Evolutionary conservation across 352 stramenopile genomes (phyloP).

Genomic region (Phytophthora vignae): DNA sequence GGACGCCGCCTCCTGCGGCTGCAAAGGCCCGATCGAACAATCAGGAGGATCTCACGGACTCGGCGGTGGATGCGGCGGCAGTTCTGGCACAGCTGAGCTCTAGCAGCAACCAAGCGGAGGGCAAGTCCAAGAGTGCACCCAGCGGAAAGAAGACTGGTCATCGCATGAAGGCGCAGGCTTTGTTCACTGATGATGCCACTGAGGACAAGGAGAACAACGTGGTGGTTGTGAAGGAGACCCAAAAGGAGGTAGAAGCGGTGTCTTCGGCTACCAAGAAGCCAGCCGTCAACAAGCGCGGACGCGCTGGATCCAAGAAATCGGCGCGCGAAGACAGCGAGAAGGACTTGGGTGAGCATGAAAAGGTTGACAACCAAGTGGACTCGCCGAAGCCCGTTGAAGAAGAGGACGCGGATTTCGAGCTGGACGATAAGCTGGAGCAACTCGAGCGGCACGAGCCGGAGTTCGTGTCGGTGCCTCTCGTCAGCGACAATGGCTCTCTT

Average conservation of each 20-base stretch:
- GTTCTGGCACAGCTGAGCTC: conserved; percentile 34
- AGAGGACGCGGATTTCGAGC: conserved; percentile 23
- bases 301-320: conserved; percentile 22
- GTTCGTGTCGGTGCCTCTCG: conserved; percentile 46
- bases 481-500: conserved; percentile 51
- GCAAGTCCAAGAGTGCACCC: conserved; percentile 1
- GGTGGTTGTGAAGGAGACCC: conserved; percentile 2
- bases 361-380: conserved; percentile 21
- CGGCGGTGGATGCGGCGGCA: conserved; percentile 27
- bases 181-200: conserved; percentile 37
- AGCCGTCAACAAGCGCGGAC: conserved; percentile 23
- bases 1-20: conserved; percentile 47
- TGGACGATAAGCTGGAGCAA: conserved; percentile 47
- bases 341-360: background rate
- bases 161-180: conserved; percentile 42
- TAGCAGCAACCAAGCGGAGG: conserved; percentile 17
- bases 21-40: conserved; percentile 19
- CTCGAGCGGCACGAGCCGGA: conserved; percentile 52
- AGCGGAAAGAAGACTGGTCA: conserved; percentile 33
- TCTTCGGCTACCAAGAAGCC: conserved; percentile 15
- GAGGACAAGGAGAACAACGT: conserved; percentile 21
- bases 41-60: conserved; percentile 22
- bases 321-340: conserved; percentile 7
- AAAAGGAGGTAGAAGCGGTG: background rate
- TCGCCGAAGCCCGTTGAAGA: conserved; percentile 4